Conservation (phyloP, 129 eudicot genomes). For the Chrysanthemum makinoi region DNA sequence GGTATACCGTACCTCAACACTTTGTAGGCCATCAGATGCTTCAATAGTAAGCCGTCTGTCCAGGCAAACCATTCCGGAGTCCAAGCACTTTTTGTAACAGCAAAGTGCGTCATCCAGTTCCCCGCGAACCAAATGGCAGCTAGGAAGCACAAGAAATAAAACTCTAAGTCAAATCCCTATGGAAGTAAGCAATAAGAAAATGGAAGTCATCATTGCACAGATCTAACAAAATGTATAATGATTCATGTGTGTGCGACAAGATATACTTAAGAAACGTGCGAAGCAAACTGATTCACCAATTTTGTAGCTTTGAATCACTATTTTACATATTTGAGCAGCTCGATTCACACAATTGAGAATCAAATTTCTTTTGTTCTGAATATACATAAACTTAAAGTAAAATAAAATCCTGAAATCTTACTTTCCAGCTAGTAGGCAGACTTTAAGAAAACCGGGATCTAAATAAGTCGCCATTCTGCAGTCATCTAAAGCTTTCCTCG, state of each 20-base stretch:
- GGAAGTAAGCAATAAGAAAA: background rate
- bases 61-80: conserved; percentile 50
- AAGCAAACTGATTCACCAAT: too few species aligned
- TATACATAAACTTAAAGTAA: background rate
- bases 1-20: conserved; percentile 52
- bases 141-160: conserved; percentile 21
- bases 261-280: too few species aligned
- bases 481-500: conserved; percentile 35
- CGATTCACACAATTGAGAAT: too few species aligned
- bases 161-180: background rate
- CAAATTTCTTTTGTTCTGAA: too few species aligned
- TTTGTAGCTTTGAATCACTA: too few species aligned
- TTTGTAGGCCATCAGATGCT: conserved; percentile 80
- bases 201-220: background rate
- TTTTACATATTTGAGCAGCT: too few species aligned
- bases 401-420: conserved; percentile 22
- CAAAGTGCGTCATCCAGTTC: conserved; percentile 62
- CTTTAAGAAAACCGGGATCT: conserved; percentile 34
- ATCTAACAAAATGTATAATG: background rate
- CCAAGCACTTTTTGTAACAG: conserved; percentile 54
- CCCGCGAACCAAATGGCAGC: conserved; percentile 79
- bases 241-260: too few species aligned
- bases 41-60: conserved; percentile 70
- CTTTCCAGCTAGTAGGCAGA: conserved; percentile 31
- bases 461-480: conserved; percentile 29